Conservation (phyloP, 2,329 filamentous ascomycete genomes). For the Ceratocystis diversiconidia region DNA sequence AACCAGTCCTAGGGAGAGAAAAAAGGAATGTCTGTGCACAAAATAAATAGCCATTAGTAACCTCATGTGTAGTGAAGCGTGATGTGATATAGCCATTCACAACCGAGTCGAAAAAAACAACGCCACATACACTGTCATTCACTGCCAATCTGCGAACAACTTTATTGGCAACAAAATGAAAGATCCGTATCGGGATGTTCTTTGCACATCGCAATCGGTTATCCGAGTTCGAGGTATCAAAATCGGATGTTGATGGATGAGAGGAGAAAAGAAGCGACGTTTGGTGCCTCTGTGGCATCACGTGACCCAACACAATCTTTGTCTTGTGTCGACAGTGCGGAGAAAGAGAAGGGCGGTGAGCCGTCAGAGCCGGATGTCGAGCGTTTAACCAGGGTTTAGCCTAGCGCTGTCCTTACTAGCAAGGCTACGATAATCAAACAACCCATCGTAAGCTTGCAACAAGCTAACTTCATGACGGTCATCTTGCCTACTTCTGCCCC, state of each 20-base stretch:
- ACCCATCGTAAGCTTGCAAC: background rate
- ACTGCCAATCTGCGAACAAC: no score
- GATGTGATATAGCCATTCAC: no score
- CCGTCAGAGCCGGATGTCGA: background rate
- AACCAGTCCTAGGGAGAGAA: no score
- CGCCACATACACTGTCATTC: no score
- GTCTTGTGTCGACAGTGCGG: background rate
- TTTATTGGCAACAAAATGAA: no score
- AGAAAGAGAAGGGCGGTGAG: background rate
- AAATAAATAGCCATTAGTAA: no score
- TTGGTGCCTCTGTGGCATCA: background rate
- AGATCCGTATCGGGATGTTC: no score
- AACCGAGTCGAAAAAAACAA: no score
- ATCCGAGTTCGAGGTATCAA: background rate
- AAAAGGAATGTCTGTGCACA: no score
- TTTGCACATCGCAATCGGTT: no score
- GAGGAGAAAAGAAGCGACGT: background rate
- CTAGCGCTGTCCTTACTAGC: background rate
- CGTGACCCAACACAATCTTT: background rate
- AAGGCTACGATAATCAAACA: background rate
- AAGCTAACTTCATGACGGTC: background rate
- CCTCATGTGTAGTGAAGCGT: no score
- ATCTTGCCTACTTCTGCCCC: background rate
- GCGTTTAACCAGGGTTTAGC: background rate
- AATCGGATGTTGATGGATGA: background rate